Conservation (phyloP, 345 rosid species). For the Xanthoceras sorbifolium region DNA sequence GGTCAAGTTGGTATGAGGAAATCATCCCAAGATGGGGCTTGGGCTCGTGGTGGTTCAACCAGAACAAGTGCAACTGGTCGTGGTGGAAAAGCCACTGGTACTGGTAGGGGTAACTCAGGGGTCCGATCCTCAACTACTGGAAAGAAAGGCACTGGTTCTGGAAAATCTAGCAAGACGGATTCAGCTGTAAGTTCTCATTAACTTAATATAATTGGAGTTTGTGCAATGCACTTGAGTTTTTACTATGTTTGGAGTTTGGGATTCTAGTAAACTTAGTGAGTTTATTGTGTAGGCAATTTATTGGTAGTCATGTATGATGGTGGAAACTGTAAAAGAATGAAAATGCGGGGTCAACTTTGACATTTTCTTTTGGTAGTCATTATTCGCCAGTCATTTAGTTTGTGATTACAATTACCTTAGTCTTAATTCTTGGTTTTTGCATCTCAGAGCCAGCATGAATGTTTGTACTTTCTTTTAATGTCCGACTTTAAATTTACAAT, state of each 20-base stretch:
- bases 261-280: background rate
- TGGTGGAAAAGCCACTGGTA: slow-evolving; percentile 66
- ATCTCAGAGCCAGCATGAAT: background rate
- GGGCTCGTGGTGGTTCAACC: slow-evolving; percentile 77
- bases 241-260: background rate
- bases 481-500: background rate
- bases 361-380: too few relatives aligned
- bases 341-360: background rate
- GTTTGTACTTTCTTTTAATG: background rate
- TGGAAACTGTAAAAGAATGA: background rate
- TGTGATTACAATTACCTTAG: background rate
- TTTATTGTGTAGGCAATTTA: background rate
- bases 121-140: slow-evolving; percentile 71
- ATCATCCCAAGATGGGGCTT: slow-evolving; percentile 89
- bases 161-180: slow-evolving; percentile 76
- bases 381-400: background rate
- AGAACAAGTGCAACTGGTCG: slow-evolving; percentile 65
- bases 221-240: background rate
- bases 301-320: background rate
- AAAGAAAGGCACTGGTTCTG: slow-evolving; percentile 71
- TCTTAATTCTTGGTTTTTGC: background rate
- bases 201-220: background rate
- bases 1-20: slow-evolving; percentile 80
- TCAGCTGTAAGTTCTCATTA: slow-evolving; percentile 52
- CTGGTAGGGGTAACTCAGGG: slow-evolving; percentile 59